A percentile compares a stretch with the other conserved stretches of the same genome.
phyloP scores from a whole-genome alignment of 352 stramenopile species.

The Pythium periplocum region DNA sequence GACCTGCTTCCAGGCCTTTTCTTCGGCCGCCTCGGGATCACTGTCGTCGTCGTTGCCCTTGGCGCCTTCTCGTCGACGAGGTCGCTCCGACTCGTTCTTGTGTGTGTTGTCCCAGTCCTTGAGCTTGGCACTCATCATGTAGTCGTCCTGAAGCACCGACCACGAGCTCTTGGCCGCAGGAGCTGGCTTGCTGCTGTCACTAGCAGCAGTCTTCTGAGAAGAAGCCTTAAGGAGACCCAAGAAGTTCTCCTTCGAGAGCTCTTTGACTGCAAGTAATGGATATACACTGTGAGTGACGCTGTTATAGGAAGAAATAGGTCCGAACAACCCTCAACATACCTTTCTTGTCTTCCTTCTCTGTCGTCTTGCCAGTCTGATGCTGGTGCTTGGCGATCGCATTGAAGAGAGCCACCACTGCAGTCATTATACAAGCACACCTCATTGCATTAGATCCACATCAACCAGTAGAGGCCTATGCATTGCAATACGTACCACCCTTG shows the following conservation, averaged over 20 bases:
- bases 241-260: conserved; percentile 84
- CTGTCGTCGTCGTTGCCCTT: conserved; percentile 31
- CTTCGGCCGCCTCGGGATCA: conserved; percentile 56
- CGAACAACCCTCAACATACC: conserved; percentile 12
- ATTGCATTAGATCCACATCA: not conserved
- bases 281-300: not conserved
- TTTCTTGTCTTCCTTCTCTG: conserved; percentile 70
- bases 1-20: conserved; percentile 63
- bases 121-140: conserved; percentile 83
- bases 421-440: not conserved
- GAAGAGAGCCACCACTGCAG: conserved; percentile 72
- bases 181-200: conserved; percentile 3
- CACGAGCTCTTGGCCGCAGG: conserved; percentile 49
- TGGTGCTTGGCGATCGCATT: conserved; percentile 86
- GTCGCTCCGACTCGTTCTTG: conserved; percentile 14
- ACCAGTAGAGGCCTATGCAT: not conserved
- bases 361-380: conserved; percentile 51
- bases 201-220: conserved; percentile 18
- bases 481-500: conserved; percentile 48
- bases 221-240: conserved; percentile 67
- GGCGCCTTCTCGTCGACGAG: conserved; percentile 10
- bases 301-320: too few relatives aligned
- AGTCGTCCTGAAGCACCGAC: conserved; percentile 83
- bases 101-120: conserved; percentile 75
- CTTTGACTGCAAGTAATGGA: conserved; percentile 41